Evolutionary conservation across 176 grass and related monocot species (phyloP).

Genomic region (Lolium rigidum): DNA sequence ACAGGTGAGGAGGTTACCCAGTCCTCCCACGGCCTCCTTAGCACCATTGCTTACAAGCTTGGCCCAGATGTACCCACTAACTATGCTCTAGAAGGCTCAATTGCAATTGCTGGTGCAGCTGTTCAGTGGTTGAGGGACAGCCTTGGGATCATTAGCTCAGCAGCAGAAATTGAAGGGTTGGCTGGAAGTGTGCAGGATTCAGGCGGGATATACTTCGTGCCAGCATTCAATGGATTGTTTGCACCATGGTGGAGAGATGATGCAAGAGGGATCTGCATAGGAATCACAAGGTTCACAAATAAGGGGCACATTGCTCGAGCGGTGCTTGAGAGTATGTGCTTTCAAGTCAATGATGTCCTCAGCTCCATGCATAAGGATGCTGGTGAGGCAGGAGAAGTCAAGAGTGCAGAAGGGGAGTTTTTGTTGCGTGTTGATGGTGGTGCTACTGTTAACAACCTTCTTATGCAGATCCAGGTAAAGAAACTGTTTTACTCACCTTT

Average conservation of each 20-base stretch:
- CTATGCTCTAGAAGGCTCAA: constrained; percentile 91
- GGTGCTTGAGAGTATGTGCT: constrained; percentile 91
- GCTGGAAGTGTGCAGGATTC: constrained; percentile 73
- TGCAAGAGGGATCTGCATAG: constrained; percentile 72
- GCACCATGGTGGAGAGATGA: constrained; percentile 98
- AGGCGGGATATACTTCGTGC: constrained; percentile 86
- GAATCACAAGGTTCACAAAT: constrained; percentile 92
- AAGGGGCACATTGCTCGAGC: constrained; percentile 80
- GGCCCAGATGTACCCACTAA: constrained; percentile 64
- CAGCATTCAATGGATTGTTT: constrained; percentile 89
- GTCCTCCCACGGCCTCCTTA: constrained; percentile 78
- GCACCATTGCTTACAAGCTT: constrained; percentile 84
- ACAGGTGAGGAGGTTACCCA: constrained; percentile 72
- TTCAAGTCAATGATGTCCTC: constrained; percentile 95
- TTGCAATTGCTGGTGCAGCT: constrained; percentile 94
- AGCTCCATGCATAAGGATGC: constrained; percentile 95
- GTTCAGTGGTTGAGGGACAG: constrained; percentile 96
- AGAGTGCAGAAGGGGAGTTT: constrained; percentile 62
- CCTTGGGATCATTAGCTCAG: constrained; percentile 63
- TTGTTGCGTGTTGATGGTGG: constrained; percentile 89
- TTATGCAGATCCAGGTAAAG: constrained; percentile 93
- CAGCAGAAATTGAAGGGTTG: constrained; percentile 70
- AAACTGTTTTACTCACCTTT: not conserved
- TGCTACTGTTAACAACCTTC: constrained; percentile 85
- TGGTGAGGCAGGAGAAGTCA: constrained; percentile 59